Conservation (phyloP, 768 basidiomycete genomes). For the Tricholoma bakamatsutake region DNA sequence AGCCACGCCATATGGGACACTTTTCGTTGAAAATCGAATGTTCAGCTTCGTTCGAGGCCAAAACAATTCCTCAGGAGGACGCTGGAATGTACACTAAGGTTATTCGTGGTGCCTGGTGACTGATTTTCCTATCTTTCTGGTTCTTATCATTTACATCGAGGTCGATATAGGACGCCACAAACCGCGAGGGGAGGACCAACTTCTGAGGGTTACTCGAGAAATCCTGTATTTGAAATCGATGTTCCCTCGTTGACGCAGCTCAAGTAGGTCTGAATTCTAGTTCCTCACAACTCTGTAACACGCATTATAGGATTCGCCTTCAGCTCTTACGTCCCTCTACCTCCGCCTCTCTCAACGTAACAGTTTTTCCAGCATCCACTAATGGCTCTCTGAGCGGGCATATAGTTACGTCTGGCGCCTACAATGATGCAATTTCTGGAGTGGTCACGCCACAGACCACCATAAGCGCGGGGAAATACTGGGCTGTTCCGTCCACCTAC, state of each 20-base stretch:
- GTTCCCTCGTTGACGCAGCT: conserved; percentile 48
- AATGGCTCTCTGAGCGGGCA: conserved; percentile 30
- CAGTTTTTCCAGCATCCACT: conserved; percentile 40
- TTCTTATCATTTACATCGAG: neutral
- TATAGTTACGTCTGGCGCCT: conserved; percentile 71
- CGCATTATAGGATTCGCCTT: conserved; percentile 54
- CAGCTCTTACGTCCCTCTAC: conserved; percentile 47
- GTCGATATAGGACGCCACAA: conserved; percentile 39
- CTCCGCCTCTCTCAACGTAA: conserved; percentile 50
- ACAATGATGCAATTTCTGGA: conserved; percentile 70
- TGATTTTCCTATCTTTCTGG: neutral
- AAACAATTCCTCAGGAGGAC: conserved; percentile 74
- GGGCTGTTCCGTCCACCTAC: conserved; percentile 70
- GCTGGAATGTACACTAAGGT: conserved; percentile 83
- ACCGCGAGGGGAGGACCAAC: conserved; percentile 69
- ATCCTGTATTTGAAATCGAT: conserved; percentile 64
- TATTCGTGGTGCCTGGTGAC: conserved; percentile 71
- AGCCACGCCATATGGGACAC: conserved; percentile 59
- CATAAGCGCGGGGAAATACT: conserved; percentile 60
- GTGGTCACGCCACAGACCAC: conserved; percentile 52
- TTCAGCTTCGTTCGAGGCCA: conserved; percentile 53
- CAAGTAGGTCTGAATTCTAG: conserved; percentile 35
- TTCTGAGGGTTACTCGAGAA: conserved; percentile 55
- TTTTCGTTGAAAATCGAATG: conserved; percentile 65
- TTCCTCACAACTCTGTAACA: neutral